Evolutionary conservation across 139 green algal genomes (phyloP), one percentile per base, ranked within the genome.

Genomic region (Chlorella sp.): DNA sequence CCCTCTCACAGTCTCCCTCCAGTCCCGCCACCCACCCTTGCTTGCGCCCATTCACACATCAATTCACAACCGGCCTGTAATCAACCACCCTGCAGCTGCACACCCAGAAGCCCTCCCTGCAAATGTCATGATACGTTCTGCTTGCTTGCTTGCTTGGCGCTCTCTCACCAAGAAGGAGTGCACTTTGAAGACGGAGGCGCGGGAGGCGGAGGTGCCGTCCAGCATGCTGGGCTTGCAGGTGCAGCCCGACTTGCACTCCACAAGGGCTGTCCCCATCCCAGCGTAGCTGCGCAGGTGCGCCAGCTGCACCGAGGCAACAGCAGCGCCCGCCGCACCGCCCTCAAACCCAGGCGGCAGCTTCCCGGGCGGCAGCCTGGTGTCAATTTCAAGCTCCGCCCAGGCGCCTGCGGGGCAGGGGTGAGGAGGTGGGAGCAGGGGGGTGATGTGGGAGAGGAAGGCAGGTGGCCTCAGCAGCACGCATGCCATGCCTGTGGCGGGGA

Each of bases 131-230:
- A n/a, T n/a, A n/a, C 77, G 26, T 57, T 3, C 26, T 37, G 34
- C 26, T 2, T 81, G 36, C 77, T 22, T 26, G 26, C 26, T 11
- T 22, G 24, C 21, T 37, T 16, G 5, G 30, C 80, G 12, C 3
- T 37, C 15, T 64, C 84, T 28, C 64, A 88, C 84, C 84, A 81
- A 40, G 71, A 88, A 88, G 28, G 84, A 39, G 68, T 81, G 68
- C 0, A 39, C 77, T 0, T 69, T 81, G 84, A 88, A 81, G 12
- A 88, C 68, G 0, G 84, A 81, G 11, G 77, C 84, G 3, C 40
- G 84, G 84, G 66, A 69, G 84, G 84, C 39, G 0, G 84, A 81
- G 39, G 84, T 88, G 84, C 84, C 84, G 30, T 81, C 84, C 68
- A 88, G 40, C 3, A n/a, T 48, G 84, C 39, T 81, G 39, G 66